phyloP scores from a whole-genome alignment of 345 rosid genomes.

The Bruguiera parviflora region DNA sequence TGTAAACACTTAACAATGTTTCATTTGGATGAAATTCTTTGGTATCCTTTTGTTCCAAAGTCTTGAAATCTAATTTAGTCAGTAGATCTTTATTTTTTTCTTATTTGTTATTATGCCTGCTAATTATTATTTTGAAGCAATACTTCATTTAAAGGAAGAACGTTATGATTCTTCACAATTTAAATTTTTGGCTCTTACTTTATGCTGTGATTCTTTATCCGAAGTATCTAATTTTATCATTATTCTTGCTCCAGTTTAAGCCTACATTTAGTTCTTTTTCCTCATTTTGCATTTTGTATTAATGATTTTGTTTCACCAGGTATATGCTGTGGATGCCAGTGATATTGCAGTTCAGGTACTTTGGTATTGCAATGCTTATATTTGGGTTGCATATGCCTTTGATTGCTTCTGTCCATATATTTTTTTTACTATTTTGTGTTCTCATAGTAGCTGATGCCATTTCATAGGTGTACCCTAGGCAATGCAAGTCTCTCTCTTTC shows the following conservation, averaged over 20 bases:
- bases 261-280: too few relatives aligned
- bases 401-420: background rate
- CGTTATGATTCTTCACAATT: background rate
- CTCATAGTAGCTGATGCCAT: too few relatives aligned
- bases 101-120: too few relatives aligned
- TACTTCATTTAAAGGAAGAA: background rate
- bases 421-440: background rate
- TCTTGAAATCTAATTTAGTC: too few relatives aligned
- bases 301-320: conserved; percentile 46
- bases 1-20: too few relatives aligned
- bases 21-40: too few relatives aligned
- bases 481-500: too few relatives aligned
- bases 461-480: too few relatives aligned
- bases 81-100: too few relatives aligned
- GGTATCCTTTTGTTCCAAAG: too few relatives aligned
- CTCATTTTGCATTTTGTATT: background rate
- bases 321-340: conserved; percentile 98
- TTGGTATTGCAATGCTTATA: conserved; percentile 14
- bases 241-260: background rate
- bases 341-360: conserved; percentile 92
- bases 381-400: background rate
- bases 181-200: background rate
- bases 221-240: background rate
- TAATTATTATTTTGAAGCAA: too few relatives aligned
- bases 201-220: background rate